A percentile compares a stretch with the other conserved stretches of the same genome.
Conservation (phyloP, 805 yeast species). For the Starmera dryadoides region DNA sequence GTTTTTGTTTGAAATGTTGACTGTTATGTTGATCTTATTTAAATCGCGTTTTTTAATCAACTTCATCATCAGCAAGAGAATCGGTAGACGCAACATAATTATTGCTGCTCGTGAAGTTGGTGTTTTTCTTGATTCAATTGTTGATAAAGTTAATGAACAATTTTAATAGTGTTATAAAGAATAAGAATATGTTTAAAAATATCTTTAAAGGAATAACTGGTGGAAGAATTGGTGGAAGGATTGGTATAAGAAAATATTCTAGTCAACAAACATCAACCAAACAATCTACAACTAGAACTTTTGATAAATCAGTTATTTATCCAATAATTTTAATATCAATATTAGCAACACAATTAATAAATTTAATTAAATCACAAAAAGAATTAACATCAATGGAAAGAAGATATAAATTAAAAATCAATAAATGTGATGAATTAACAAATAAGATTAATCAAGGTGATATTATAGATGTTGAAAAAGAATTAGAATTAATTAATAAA, state of each 20-base stretch:
- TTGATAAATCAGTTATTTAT: constrained; percentile 28
- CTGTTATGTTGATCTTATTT: too few relatives aligned
- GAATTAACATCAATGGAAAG: constrained; percentile 31
- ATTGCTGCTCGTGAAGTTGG: too few relatives aligned
- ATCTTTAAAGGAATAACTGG: too few relatives aligned
- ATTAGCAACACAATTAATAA: constrained; percentile 39
- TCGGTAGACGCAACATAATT: too few relatives aligned
- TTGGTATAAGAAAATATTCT: background rate
- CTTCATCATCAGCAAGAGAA: too few relatives aligned
- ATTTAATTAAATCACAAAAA: constrained; percentile 35
- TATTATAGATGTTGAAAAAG: constrained; percentile 31
- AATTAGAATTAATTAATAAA: constrained; percentile 30
- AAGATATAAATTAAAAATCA: constrained; percentile 28
- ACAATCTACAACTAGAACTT: constrained; percentile 6
- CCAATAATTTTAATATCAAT: constrained; percentile 34
- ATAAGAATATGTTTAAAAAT: too few relatives aligned
- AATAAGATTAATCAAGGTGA: constrained; percentile 29
- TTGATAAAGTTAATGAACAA: too few relatives aligned
- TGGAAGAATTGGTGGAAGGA: background rate
- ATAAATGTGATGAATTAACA: constrained; percentile 31
- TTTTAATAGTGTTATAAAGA: too few relatives aligned
- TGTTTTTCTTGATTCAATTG: too few relatives aligned
- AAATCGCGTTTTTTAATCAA: too few relatives aligned
- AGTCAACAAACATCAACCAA: too few relatives aligned
- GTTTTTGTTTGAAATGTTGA: background rate